Evolutionary conservation across 2,329 filamentous ascomycete species (phyloP).

Genomic region (Xylariaceae sp.): DNA sequence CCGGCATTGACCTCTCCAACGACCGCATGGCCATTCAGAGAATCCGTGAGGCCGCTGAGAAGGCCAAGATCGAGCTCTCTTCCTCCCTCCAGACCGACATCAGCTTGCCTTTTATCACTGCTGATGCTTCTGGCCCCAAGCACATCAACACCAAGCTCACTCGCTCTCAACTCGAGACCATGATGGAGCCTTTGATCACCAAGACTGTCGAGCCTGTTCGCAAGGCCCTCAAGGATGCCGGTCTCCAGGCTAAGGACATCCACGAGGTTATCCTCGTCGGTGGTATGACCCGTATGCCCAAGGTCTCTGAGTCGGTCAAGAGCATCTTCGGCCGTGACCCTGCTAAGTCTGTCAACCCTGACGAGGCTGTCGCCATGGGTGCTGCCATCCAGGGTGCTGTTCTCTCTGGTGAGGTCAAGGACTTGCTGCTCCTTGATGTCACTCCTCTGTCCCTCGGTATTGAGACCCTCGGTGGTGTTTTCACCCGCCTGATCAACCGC

Average conservation of each 20-base stretch:
- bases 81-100: slow-evolving; percentile 94
- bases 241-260: slow-evolving; percentile 85
- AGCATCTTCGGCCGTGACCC: slow-evolving; percentile 93
- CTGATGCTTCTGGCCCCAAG: slow-evolving; percentile 90
- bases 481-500: slow-evolving; percentile 96
- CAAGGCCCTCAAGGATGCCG: slow-evolving; percentile 95
- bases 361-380: slow-evolving; percentile 96
- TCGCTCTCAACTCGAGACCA: slow-evolving; percentile 84
- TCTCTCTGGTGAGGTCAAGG: slow-evolving; percentile 92
- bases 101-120: slow-evolving; percentile 98
- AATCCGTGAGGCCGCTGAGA: slow-evolving; percentile 97
- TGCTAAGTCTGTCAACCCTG: slow-evolving; percentile 96
- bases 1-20: slow-evolving; percentile 78
- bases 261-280: slow-evolving; percentile 97
- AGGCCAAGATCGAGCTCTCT: slow-evolving; percentile 98
- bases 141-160: slow-evolving; percentile 97
- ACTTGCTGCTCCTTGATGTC: slow-evolving; percentile 90
- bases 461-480: slow-evolving; percentile 95
- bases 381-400: slow-evolving; percentile 96
- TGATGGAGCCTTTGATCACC: slow-evolving; percentile 84
- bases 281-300: slow-evolving; percentile 99
- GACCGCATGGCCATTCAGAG: slow-evolving; percentile 99
- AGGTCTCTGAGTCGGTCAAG: slow-evolving; percentile 95
- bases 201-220: slow-evolving; percentile 87
- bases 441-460: slow-evolving; percentile 96